Evolutionary conservation across 345 rosid species (phyloP).

Genomic region (Sonneratia alba): DNA sequence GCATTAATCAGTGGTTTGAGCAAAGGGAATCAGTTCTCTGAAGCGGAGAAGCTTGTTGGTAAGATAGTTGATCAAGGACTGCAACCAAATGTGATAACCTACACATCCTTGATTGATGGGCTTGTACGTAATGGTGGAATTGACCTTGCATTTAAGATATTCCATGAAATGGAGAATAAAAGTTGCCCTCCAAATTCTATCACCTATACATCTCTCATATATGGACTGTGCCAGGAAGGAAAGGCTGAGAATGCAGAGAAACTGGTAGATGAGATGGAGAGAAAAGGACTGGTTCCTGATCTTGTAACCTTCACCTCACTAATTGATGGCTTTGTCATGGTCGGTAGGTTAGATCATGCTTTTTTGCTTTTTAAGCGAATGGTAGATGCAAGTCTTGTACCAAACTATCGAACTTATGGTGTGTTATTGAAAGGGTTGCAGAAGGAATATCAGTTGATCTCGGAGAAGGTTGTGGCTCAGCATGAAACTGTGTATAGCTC

Average conservation of each 20-base stretch:
- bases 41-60: conserved; percentile 28
- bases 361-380: conserved; percentile 33
- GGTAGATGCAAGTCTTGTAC: conserved; percentile 39
- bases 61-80: conserved; percentile 37
- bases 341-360: conserved; percentile 48
- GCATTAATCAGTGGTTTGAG: conserved; percentile 39
- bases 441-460: conserved; percentile 25
- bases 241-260: conserved; percentile 40
- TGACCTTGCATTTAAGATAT: conserved; percentile 35
- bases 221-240: conserved; percentile 51
- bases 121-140: conserved; percentile 32
- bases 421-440: conserved; percentile 50
- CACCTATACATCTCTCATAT: conserved; percentile 51
- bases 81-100: conserved; percentile 42
- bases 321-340: conserved; percentile 47
- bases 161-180: conserved; percentile 37
- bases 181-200: conserved; percentile 36
- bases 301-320: conserved; percentile 38
- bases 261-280: conserved; percentile 44
- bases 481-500: conserved; percentile 23
- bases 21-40: conserved; percentile 26
- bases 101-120: conserved; percentile 50
- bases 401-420: conserved; percentile 44
- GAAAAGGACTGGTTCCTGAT: conserved; percentile 39
- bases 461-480: conserved; percentile 33